Base-by-base conservation (phyloP, 768 basidiomycete species). In the Thelephora ganbajun region DNA sequence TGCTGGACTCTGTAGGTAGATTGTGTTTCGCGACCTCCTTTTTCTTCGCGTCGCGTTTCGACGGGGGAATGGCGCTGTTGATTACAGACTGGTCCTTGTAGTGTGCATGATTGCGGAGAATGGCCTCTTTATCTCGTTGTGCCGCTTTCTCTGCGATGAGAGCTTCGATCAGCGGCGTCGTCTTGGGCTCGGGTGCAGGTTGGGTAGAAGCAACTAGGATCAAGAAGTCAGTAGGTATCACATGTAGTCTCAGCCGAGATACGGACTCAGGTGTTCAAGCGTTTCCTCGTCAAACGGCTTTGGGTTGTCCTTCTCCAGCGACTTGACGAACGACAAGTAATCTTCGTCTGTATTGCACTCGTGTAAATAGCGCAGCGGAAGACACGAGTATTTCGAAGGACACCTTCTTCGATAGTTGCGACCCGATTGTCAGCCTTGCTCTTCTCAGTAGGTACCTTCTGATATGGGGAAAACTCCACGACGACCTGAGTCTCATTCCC, bases 401-500 rank as follows among this genome's bases (percentile, higher is more conserved):
- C 48, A 83, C 92, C 92, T 66, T 86, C 79, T 54, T 93, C 90
- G 47, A 99, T 94, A 0, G 92, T 94, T 0, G 77, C 88, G 54
- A 80, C 82, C 19, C 90, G 70, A 33, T 73, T 74, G 56, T 99
- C 94, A 0, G 62, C 60, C 64, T 94, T 97, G 65, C 79, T 80
- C 63, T 83, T 79, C 51, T 73, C 71, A 0, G 73, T 58, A 0
- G 92, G 88, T 11, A 83, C 64, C 59, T 91, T 96, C 61, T 91
- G 92, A 53, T 83, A 88, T 4, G 92, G 90, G 0, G 96, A 86
- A 57, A 86, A 97, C 63, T 99, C 94, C 6, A 99, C 91, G 3
- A 96, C 70, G 1, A 88, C 92, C 44, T 82, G 72, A 2, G 79
- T 87, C 59, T 94, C 89, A 56, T 82, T 83, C 13, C 94, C 94